phyloP scores from a whole-genome alignment of 371 early-diverging fungal genomes.

The Entomophthora muscae region DNA sequence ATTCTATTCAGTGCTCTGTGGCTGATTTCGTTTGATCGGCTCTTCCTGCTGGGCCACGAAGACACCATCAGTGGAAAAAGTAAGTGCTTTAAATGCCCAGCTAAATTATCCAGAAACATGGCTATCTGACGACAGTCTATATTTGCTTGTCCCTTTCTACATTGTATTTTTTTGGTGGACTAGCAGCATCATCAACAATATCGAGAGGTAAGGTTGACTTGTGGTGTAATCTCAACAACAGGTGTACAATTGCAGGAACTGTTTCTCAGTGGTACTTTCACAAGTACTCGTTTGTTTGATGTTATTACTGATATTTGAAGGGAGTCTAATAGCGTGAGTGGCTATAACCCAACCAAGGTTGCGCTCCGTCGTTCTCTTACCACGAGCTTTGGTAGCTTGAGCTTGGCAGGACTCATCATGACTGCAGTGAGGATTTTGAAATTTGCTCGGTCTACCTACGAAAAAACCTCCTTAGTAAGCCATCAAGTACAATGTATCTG shows the following conservation, averaged over 20 bases:
- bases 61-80: neutral
- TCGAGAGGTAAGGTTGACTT: slow-evolving; percentile 1
- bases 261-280: slow-evolving; percentile 10
- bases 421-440: neutral
- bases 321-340: neutral
- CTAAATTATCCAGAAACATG: neutral
- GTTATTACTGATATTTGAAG: neutral
- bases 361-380: slow-evolving; percentile 1
- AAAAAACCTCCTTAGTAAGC: too few relatives aligned
- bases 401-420: neutral
- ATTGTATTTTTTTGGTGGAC: slow-evolving; percentile 3
- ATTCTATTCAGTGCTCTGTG: neutral
- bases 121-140: neutral
- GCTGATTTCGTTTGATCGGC: slow-evolving; percentile 5
- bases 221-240: neutral
- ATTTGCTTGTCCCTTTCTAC: slow-evolving; percentile 1
- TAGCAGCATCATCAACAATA: neutral
- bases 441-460: neutral
- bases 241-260: slow-evolving; percentile 6
- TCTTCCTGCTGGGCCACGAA: slow-evolving; percentile 2
- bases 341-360: neutral
- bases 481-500: too few relatives aligned
- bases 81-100: neutral
- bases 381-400: neutral
- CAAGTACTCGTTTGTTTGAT: neutral